Base-by-base conservation (phyloP, 306 rosid genomes). In the Sindora glabra region DNA sequence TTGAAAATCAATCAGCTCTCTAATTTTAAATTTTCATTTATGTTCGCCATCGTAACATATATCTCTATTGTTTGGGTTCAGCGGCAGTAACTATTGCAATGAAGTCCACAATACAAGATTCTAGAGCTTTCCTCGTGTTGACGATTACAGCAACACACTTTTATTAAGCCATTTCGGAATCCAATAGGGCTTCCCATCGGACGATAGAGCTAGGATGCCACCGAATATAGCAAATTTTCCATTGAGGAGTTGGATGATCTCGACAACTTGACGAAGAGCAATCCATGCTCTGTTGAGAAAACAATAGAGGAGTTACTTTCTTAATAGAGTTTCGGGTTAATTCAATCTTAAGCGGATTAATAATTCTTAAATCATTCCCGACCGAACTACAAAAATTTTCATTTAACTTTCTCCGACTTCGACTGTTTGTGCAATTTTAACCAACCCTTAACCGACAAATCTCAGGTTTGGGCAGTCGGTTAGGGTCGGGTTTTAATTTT, bases 291-390 rank as follows among this genome's bases (percentile, higher is more conserved):
- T 89, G 77, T 2, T 76, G 34, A 1, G 73, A 27, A 0, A 84
- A 80, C 47, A 69, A 47, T 34, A 81, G 38, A 14, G 95, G 83
- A 48, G 98, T 81, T 24, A 48, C 37, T 52, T 71, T 70, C 69
- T 80, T 80, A 9, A 42, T 18, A 62, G 94, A 77, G 15, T 56
- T 82, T n/a, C n/a, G n/a, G n/a, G n/a, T n/a, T n/a, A n/a, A n/a
- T n/a, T n/a, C n/a, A n/a, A n/a, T n/a, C n/a, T n/a, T n/a, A n/a
- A n/a, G n/a, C n/a, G n/a, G n/a, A n/a, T n/a, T n/a, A n/a, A n/a
- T n/a, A n/a, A n/a, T n/a, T n/a, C n/a, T n/a, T n/a, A n/a, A n/a
- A n/a, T n/a, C n/a, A n/a, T n/a, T n/a, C n/a, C n/a, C n/a, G n/a
- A n/a, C n/a, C n/a, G n/a, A n/a, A n/a, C n/a, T n/a, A n/a, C n/a